Evolutionary conservation across 441 rosid species (phyloP), one percentile per base, ranked within the genome.

Genomic region (Erodium trifolium): DNA sequence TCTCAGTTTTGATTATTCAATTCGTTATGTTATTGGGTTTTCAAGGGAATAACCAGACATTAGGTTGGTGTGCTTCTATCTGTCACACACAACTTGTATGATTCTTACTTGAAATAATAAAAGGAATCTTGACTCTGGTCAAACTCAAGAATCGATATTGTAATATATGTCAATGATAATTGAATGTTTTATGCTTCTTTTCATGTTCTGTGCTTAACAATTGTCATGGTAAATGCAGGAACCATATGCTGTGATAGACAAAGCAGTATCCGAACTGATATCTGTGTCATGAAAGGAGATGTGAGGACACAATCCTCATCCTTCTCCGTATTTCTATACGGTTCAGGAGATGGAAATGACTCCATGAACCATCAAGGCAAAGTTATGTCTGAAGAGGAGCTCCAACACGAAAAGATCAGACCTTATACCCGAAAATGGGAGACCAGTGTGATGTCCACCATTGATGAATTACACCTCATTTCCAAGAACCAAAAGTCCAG

Each of bases 391-490:
- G 34, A 31, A 31, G 72, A 64, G 23, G 82, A 77, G 47, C 62
- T 76, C 64, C 86, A 75, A 14, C 81, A 67, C 0, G 90, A 87
- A 74, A 89, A 84, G 85, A 85, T 93, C 79, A 88, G 79, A 71
- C 98, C 98, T 0, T 93, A 93, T 77, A 93, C 98, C 0, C 78
- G 98, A 27, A 93, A 93, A 81, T 93, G 98, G 98, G 98, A 93
- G 70, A 80, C 79, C 18, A 80, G 83, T 72, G 85, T 88, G 23
- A 93, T 91, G 98, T 84, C 80, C 73, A 87, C 95, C 29, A 80
- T 93, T 51, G 89, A 79, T 68, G 96, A 93, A 72, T 74, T 93
- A 65, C 69, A 79, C 62, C 95, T 93, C 31, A 65, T 89, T 7
- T 67, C 69, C 1, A 82, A 73, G 82, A 79, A 74, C 11, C 73